These are phyloP conservation scores for Zasmidium angulare DNA, from an alignment of 2,329 filamentous ascomycete species.

Conservation along the genomic window DNA sequence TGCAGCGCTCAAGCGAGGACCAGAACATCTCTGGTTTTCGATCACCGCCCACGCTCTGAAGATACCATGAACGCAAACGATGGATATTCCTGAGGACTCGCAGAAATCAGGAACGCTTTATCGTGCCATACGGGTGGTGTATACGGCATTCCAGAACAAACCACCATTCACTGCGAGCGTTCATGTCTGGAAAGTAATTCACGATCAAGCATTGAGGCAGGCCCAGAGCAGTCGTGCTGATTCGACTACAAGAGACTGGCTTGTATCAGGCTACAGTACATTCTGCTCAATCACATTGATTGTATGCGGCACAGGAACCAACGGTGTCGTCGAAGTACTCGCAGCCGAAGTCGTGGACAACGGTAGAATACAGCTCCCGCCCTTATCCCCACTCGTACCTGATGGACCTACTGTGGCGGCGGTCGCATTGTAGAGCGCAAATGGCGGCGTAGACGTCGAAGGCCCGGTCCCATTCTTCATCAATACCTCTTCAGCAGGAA, in stretches of 20 bases:
- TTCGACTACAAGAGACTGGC: too few relatives aligned
- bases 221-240: too few relatives aligned
- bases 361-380: conserved; percentile 1
- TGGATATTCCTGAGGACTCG: not conserved
- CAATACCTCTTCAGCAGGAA: conserved; percentile 15
- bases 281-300: conserved; percentile 11
- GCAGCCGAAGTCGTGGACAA: not conserved
- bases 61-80: too few relatives aligned
- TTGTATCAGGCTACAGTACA: not conserved
- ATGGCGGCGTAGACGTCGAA: not conserved
- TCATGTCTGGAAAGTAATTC: too few relatives aligned
- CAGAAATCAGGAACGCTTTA: not conserved
- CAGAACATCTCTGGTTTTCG: not conserved
- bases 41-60: too few relatives aligned
- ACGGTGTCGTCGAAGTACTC: not conserved
- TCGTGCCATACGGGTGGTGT: too few relatives aligned
- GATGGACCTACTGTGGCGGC: not conserved
- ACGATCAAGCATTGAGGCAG: too few relatives aligned
- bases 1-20: not conserved
- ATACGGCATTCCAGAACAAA: too few relatives aligned
- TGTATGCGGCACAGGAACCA: conserved; percentile 9
- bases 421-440: not conserved
- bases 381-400: not conserved
- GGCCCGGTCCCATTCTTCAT: not conserved
- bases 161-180: too few relatives aligned